A percentile compares a stretch with the other conserved stretches of the same genome.
These are phyloP conservation scores for Babesia microti DNA, from an alignment of 169 alveolate genomes.

Conservation along the genomic window DNA sequence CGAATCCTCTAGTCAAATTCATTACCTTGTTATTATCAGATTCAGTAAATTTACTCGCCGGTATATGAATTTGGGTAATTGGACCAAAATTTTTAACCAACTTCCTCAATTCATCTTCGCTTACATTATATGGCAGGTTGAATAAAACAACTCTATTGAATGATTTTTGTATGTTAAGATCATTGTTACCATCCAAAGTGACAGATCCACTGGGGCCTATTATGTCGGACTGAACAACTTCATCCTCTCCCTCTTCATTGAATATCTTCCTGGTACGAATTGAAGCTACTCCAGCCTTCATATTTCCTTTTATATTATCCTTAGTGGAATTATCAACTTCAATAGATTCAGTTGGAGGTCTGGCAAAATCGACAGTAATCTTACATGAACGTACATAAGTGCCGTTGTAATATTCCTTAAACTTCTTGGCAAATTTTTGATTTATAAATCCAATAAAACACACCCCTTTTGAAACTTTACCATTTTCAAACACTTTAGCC, in stretches of 20 bases:
- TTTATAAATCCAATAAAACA: slow-evolving; percentile 77
- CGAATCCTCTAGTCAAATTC: slow-evolving; percentile 24
- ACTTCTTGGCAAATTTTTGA: slow-evolving; percentile 65
- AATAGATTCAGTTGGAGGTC: slow-evolving; percentile 58
- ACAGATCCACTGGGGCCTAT: no score
- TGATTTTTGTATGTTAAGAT: slow-evolving; percentile 9
- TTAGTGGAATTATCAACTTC: slow-evolving; percentile 37
- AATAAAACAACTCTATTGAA: slow-evolving; percentile 65
- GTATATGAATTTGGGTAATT: slow-evolving; percentile 34
- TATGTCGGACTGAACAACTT: slow-evolving; percentile 2
- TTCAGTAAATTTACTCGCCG: slow-evolving; percentile 4
- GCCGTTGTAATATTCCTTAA: slow-evolving; percentile 67
- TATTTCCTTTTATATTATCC: slow-evolving; percentile 11
- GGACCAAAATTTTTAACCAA: slow-evolving; percentile 37
- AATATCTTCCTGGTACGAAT: slow-evolving; percentile 19
- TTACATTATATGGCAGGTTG: slow-evolving; percentile 77
- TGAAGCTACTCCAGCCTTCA: slow-evolving; percentile 39
- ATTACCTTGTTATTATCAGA: background rate
- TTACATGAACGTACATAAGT: slow-evolving; percentile 74
- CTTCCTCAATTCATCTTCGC: slow-evolving; percentile 73
- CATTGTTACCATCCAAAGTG: background rate
- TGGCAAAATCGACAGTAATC: slow-evolving; percentile 70
- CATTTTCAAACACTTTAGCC: no score
- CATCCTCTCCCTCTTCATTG: slow-evolving; percentile 7
- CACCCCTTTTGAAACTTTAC: slow-evolving; percentile 63